Base-by-base conservation (phyloP, 2,329 filamentous ascomycete genomes). In the Triangularia setosa region DNA sequence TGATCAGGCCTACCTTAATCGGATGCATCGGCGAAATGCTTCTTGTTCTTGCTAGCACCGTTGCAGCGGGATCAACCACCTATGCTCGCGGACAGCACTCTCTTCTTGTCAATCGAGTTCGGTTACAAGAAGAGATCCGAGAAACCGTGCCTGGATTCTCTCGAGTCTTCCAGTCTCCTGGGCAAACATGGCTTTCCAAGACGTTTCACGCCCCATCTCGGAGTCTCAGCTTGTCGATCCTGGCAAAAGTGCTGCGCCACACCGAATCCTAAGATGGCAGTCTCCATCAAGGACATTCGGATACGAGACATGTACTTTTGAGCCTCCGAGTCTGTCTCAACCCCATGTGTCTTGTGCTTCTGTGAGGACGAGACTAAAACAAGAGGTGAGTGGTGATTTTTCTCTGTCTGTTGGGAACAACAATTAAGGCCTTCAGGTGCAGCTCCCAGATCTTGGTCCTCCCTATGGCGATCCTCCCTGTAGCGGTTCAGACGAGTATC, bases 211-310 rank as follows among this genome's bases (percentile, higher is more conserved):
- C 74, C 71, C 72, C 70, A 73, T 74, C 67, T 70, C 69, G 66
- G 61, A 75, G 78, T 79, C 75, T 79, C 77, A 79, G 75, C 70
- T 72, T 72, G 78, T 63, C 74, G 75, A 79, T 79, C 77, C 72
- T 74, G 70, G 53, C 62, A 48, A 21, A 54, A 65, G 48, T 62
- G 67, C 68, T 69, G 64, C 67, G 65, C 69, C 65, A 65, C 64
- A 62, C 58, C 60, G 53, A 35, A 27, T 44, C 44, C 57, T 60
- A n/a, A 33, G 27, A 30, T 64, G 58, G 35, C 54, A 28, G 55
- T 52, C 21, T 54, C 30, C 25, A 44, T 53, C n/a, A 48, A 14
- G 40, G 12, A 9, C 40, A 21, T 48, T 3, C 18, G 40, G 40
- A 48, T 48, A 48, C 40, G n/a, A n/a, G n/a, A 18, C 18, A 18